Evolutionary conservation across 208 protist genomes (phyloP).

Genomic region (Novymonas esmeraldas): DNA sequence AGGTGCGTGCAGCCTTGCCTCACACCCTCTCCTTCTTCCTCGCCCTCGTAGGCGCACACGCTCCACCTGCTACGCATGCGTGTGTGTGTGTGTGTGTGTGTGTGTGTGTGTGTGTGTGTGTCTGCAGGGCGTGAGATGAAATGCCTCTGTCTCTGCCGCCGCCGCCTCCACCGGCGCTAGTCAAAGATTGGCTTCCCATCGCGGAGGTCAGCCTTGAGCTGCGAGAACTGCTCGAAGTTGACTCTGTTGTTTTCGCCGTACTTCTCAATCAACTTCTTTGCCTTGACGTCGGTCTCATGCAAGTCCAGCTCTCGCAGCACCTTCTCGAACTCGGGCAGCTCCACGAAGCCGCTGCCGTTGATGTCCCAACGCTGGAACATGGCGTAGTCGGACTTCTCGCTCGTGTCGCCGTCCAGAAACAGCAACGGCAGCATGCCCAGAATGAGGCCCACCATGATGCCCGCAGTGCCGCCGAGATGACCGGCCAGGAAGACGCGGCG

Average conservation of each 20-base stretch:
- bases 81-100: no score
- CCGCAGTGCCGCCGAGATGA: conserved; percentile 87
- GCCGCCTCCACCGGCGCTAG: conserved; percentile 9
- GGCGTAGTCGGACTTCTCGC: conserved; percentile 76
- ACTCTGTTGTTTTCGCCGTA: conserved; percentile 65
- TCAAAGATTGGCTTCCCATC: conserved; percentile 73
- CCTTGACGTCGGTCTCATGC: conserved; percentile 36
- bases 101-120: no score
- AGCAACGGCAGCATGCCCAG: conserved; percentile 89
- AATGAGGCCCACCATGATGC: conserved; percentile 86
- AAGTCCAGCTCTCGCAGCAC: conserved; percentile 66
- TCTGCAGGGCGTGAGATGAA: no score
- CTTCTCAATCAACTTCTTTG: conserved; percentile 62
- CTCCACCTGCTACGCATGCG: no score
- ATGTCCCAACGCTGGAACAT: conserved; percentile 81
- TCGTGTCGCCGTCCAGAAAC: conserved; percentile 69
- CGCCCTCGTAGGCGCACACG: no score
- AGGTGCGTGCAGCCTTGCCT: no score
- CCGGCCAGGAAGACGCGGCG: conserved; percentile 85
- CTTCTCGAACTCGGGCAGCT: conserved; percentile 65
- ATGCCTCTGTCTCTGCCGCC: no score
- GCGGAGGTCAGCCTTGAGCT: conserved; percentile 69
- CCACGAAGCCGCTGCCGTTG: conserved; percentile 78
- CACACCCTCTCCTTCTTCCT: no score
- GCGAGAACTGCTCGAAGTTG: conserved; percentile 77